Conservation (phyloP, 2,329 filamentous ascomycete species). For the Phymatotrichopsis omnivora region DNA sequence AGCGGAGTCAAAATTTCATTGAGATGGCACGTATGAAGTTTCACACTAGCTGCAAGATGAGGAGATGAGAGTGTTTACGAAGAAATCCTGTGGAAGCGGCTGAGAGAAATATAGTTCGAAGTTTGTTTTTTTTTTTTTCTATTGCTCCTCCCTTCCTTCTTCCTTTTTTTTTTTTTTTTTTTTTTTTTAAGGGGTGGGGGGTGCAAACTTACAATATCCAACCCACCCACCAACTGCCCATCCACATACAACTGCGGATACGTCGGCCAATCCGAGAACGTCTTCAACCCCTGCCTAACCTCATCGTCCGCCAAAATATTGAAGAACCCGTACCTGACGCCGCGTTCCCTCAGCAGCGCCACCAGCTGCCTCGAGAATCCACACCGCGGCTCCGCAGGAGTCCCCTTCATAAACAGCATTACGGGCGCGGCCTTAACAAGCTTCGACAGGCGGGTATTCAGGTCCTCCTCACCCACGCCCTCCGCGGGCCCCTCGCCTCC, state of each 20-base stretch:
- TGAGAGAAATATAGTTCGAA: too few species aligned
- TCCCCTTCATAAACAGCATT: constrained; percentile 99
- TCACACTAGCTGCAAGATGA: too few species aligned
- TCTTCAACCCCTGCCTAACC: constrained; percentile 90
- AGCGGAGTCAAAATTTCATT: too few species aligned
- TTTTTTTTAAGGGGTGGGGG: too few species aligned
- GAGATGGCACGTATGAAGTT: too few species aligned
- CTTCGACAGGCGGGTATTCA: constrained; percentile 68
- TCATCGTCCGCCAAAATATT: constrained; percentile 97
- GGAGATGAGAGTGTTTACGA: too few species aligned
- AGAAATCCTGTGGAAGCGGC: too few species aligned
- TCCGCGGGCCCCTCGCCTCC: constrained; percentile 59
- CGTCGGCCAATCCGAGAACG: constrained; percentile 97
- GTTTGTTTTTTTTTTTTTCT: too few species aligned
- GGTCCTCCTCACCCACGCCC: constrained; percentile 53
- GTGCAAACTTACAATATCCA: constrained; percentile 76
- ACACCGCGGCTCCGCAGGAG: constrained; percentile 74
- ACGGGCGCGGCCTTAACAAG: constrained; percentile 92
- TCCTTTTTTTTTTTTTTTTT: too few species aligned
- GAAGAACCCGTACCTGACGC: constrained; percentile 96
- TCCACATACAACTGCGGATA: constrained; percentile 90
- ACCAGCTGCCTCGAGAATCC: constrained; percentile 91
- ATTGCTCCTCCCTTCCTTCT: too few species aligned
- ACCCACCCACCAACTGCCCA: constrained; percentile 80
- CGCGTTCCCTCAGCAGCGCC: constrained; percentile 71